Percentiles rank a stretch among this genome's conserved stretches.
Evolutionary conservation across 1,139 yeast species (phyloP).

Genomic region (Dujonia santamariae): DNA sequence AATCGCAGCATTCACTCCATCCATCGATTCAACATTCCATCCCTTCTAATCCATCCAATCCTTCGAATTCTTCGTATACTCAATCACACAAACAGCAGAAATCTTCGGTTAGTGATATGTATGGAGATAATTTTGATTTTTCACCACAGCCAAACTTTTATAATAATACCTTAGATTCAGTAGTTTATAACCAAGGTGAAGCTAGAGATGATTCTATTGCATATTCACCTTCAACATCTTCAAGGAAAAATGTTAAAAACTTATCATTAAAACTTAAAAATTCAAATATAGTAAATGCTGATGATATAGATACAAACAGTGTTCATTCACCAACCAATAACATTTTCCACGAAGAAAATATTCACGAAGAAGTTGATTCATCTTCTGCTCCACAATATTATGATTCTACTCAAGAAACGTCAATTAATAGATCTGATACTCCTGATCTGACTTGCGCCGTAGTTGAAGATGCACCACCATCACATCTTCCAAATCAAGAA

Average conservation of each 20-base stretch:
- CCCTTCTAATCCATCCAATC: not conserved
- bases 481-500: conserved; percentile 9
- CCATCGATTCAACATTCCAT: not conserved
- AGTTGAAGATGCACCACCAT: conserved; percentile 6
- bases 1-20: too few species aligned
- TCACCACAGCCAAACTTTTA: conserved; percentile 12
- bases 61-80: not conserved
- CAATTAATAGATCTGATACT: not conserved
- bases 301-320: conserved; percentile 5
- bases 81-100: not conserved
- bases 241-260: conserved; percentile 30
- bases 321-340: conserved; percentile 3
- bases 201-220: too few species aligned
- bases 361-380: too few species aligned
- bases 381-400: not conserved
- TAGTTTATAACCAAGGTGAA: too few species aligned
- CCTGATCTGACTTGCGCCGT: conserved; percentile 6
- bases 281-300: conserved; percentile 1
- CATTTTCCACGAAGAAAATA: not conserved
- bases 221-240: conserved; percentile 1
- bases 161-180: too few species aligned
- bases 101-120: not conserved
- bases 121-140: conserved; percentile 14
- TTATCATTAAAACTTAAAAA: conserved; percentile 12
- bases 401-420: conserved; percentile 3